Evolutionary conservation across 1,139 yeast species (phyloP).

Genomic region (Geotrichum australiense): DNA sequence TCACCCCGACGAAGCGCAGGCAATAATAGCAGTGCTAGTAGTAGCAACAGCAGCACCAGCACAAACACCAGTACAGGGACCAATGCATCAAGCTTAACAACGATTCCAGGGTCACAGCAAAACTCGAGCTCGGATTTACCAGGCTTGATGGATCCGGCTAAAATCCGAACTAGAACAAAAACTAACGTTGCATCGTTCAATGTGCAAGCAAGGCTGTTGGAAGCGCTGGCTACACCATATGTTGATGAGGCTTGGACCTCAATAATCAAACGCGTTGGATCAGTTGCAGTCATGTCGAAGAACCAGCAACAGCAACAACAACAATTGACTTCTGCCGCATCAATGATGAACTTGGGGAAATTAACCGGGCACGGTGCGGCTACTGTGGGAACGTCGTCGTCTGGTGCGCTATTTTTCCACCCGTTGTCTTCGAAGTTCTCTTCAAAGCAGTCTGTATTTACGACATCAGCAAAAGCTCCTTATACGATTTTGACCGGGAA

Average conservation of each 20-base stretch:
- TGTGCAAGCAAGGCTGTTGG: constrained; percentile 31
- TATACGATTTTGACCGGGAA: constrained; percentile 81
- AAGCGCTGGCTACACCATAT: constrained; percentile 30
- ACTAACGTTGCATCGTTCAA: constrained; percentile 25
- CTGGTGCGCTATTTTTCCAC: constrained; percentile 24
- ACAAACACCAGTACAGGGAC: background rate
- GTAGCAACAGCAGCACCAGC: background rate
- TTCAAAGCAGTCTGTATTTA: constrained; percentile 55
- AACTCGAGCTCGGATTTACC: constrained; percentile 8
- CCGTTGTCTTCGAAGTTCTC: constrained; percentile 30
- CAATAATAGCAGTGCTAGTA: constrained; percentile 3
- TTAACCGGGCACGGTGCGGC: constrained; percentile 6
- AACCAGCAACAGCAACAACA: constrained; percentile 9
- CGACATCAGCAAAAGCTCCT: constrained; percentile 68
- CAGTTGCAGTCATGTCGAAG: constrained; percentile 18
- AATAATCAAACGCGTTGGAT: constrained; percentile 22
- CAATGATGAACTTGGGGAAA: no score
- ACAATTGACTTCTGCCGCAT: no score
- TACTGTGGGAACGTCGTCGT: no score
- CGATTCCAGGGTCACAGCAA: constrained; percentile 2
- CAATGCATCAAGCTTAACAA: constrained; percentile 2
- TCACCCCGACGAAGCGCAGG: constrained; percentile 2
- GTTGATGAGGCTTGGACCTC: constrained; percentile 25
- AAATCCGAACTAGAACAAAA: constrained; percentile 21
- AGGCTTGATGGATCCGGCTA: constrained; percentile 15